Evolutionary conservation across 306 rosid species (phyloP).

Genomic region (Amphicarpaea edgeworthii): DNA sequence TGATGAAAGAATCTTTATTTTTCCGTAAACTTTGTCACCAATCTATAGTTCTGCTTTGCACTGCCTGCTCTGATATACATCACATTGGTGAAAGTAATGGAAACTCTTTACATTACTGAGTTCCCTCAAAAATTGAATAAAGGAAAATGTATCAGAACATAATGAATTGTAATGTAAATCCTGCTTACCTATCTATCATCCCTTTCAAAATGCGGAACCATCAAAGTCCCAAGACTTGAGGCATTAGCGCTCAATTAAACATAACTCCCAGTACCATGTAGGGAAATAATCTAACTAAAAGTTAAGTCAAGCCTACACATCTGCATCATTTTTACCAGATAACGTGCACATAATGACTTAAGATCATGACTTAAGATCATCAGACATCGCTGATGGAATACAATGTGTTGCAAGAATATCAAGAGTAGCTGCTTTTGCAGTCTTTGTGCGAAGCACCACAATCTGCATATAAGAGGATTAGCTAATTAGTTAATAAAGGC

Average conservation of each 20-base stretch:
- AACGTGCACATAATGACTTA: conserved; percentile 13
- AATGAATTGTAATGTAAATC: conserved; percentile 35
- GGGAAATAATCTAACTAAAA: conserved; percentile 43
- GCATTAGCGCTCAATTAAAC: conserved; percentile 23
- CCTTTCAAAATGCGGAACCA: conserved; percentile 34
- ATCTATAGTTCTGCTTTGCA: conserved; percentile 17
- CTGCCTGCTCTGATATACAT: conserved; percentile 27
- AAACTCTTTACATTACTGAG: conserved; percentile 33
- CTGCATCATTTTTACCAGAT: conserved; percentile 42
- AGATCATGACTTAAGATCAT: conserved; percentile 70
- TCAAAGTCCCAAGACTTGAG: conserved; percentile 23
- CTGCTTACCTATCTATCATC: conserved; percentile 45
- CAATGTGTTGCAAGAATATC: conserved; percentile 87
- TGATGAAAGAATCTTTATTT: background rate
- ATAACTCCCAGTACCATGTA: conserved; percentile 13
- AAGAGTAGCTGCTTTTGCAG: conserved; percentile 83
- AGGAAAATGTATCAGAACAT: conserved; percentile 1
- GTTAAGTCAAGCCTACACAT: conserved; percentile 43
- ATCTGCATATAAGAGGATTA: conserved; percentile 57
- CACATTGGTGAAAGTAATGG: conserved; percentile 1
- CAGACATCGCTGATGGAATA: conserved; percentile 90
- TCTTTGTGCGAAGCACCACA: conserved; percentile 75
- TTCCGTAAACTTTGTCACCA: background rate
- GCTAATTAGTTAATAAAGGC: conserved; percentile 24
- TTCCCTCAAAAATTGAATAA: conserved; percentile 32